Conservation (phyloP, 2,329 filamentous ascomycete species). For the Sclerotinia borealis region DNA sequence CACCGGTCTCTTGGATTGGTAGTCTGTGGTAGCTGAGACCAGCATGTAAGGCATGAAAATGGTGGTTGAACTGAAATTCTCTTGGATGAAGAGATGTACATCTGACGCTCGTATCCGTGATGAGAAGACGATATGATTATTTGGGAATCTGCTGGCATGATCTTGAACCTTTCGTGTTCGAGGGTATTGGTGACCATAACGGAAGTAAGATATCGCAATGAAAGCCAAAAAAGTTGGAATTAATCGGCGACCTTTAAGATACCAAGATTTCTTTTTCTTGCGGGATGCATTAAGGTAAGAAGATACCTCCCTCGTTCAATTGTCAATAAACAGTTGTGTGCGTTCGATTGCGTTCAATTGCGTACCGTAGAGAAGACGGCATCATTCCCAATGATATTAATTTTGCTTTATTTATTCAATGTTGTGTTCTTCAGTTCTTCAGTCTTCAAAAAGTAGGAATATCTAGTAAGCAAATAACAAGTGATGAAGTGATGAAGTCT, state of each 20-base stretch:
- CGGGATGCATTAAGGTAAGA: neutral
- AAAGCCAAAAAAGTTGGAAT: constrained; percentile 1
- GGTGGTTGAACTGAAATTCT: constrained; percentile 6
- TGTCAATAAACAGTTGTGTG: neutral
- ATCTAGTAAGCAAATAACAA: neutral
- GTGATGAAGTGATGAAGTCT: neutral
- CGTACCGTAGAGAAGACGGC: constrained; percentile 1
- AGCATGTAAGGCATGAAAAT: constrained; percentile 10
- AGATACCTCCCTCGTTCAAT: neutral
- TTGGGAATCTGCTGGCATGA: constrained; percentile 8
- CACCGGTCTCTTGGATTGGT: neutral
- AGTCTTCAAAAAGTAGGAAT: no score
- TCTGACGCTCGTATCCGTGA: constrained; percentile 9
- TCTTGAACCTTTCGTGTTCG: constrained; percentile 8
- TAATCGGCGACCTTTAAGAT: constrained; percentile 1
- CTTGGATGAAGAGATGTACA: constrained; percentile 3
- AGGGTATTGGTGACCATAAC: constrained; percentile 1
- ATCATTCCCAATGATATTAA: neutral
- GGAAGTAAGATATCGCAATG: constrained; percentile 11
- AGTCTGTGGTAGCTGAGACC: neutral
- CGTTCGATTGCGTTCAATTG: neutral
- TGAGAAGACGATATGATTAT: constrained; percentile 13
- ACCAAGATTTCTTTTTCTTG: neutral
- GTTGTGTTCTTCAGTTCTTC: neutral
- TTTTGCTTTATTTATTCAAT: neutral